Evolutionary conservation across 108 stramenopile species (phyloP).

Genomic region (Cylindrotheca fusiformis): DNA sequence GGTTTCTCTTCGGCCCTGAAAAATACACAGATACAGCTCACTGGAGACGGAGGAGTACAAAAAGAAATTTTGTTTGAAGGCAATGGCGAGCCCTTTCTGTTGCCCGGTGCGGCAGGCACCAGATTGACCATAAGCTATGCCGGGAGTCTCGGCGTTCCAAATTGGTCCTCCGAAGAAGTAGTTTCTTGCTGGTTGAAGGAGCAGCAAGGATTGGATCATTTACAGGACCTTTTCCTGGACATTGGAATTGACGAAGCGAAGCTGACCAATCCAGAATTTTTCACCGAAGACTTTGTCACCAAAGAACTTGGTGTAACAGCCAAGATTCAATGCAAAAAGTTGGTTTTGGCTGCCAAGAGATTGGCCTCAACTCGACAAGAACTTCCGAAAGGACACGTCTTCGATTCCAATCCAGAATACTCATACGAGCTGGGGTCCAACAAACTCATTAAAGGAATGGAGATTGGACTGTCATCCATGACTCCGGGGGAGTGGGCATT

Average conservation of each 20-base stretch:
- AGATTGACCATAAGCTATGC: not conserved
- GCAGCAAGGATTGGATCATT: constrained; percentile 47
- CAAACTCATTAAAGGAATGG: constrained; percentile 45
- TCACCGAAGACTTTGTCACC: constrained; percentile 53
- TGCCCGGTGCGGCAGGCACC: not conserved
- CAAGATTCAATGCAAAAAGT: constrained; percentile 65
- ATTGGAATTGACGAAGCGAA: constrained; percentile 33
- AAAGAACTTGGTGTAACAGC: constrained; percentile 26
- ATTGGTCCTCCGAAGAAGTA: constrained; percentile 49
- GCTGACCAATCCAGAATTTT: constrained; percentile 36
- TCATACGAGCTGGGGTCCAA: constrained; percentile 30
- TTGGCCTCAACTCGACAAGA: constrained; percentile 30
- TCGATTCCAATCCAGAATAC: constrained; percentile 43
- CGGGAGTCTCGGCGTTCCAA: not conserved
- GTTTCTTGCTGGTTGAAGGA: constrained; percentile 53
- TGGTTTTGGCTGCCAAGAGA: constrained; percentile 57
- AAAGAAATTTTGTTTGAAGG: not conserved
- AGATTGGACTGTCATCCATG: constrained; percentile 44
- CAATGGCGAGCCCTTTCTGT: not conserved
- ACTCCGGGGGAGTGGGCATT: constrained; percentile 34
- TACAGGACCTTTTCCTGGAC: constrained; percentile 24
- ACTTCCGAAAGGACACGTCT: constrained; percentile 33
- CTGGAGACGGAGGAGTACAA: not conserved
- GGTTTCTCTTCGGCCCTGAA: too few relatives aligned
- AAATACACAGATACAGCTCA: too few relatives aligned